Base-by-base conservation (phyloP, 2,329 filamentous ascomycete genomes). In the Colletotrichum cuscutae region DNA sequence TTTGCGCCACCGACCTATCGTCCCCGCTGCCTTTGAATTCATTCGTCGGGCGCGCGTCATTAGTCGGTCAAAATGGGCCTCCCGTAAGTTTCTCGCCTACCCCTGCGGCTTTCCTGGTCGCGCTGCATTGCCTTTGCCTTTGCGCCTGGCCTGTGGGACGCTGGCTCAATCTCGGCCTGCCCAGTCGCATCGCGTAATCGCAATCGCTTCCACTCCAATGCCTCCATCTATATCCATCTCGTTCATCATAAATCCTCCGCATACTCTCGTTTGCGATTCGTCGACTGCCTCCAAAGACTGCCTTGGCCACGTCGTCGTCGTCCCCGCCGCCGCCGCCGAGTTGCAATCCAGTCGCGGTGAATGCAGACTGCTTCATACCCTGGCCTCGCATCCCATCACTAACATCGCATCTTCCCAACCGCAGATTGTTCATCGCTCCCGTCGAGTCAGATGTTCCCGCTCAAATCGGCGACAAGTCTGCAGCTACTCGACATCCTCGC, bases 391-490 rank as follows among this genome's bases (percentile, higher is more conserved):
- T 68, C 19, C 56, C 46, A 46, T 42, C 49, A 60, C 71, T 73
- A 73, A 73, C 37, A 12, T 71, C 61, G 49, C 42, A 65, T 53
- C 15, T n/a, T 32, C 49, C n/a, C 24, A 53, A 30, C 15, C 54
- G 30, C 74, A 88, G 86, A 74, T 79, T 87, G 37, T 88, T 86
- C 74, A 77, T 86, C 65, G 84, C 85, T 49, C 85, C 84, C 42
- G 82, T 85, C 75, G 83, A 86, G 75, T 85, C 85, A 60, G 84
- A 86, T 73, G 67, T 85, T 57, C 76, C 80, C 15, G 76, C 79
- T 59, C 85, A 84, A 74, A 65, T 81, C 42, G 74, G 80, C 30
- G 76, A 80, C 72, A 74, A 74, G 54, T 72, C 77, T 12, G 42
- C 74, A 30, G 74, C 77, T 53, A 72, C 77, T 4, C 73, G 77